Evolutionary conservation across 345 rosid genomes (phyloP).

Genomic region (Xanthoceras sorbifolium): DNA sequence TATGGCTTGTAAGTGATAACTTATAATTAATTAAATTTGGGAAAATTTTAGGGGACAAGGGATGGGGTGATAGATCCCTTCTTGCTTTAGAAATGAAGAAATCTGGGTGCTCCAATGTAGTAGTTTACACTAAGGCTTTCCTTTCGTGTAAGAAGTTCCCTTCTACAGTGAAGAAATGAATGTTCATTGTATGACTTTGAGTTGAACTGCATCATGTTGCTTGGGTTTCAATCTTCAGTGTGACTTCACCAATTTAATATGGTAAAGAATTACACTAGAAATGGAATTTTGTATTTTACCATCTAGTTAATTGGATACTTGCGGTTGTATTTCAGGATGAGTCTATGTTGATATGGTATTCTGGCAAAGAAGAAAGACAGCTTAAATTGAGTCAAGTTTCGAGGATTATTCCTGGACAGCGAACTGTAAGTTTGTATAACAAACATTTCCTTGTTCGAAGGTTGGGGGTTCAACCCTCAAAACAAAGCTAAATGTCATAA

Average conservation of each 20-base stretch:
- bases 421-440: conserved; percentile 74
- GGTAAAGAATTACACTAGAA: not conserved
- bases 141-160: not conserved
- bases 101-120: not conserved
- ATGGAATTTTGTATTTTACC: conserved; percentile 2
- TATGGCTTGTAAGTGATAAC: not conserved
- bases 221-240: conserved; percentile 1
- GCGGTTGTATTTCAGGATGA: conserved; percentile 66
- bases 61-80: not conserved
- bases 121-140: not conserved
- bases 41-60: not conserved
- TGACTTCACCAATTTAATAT: not conserved
- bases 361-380: conserved; percentile 80
- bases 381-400: conserved; percentile 67
- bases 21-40: not conserved
- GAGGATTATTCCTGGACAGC: conserved; percentile 87
- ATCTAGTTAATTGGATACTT: conserved; percentile 17
- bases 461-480: not conserved
- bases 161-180: not conserved
- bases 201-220: not conserved
- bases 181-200: not conserved
- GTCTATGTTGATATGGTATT: conserved; percentile 85
- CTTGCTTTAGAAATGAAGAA: not conserved
- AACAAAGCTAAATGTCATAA: not conserved
- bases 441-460: not conserved